phyloP scores from a whole-genome alignment of 1,139 yeast genomes.

The Candida tropicalis region DNA sequence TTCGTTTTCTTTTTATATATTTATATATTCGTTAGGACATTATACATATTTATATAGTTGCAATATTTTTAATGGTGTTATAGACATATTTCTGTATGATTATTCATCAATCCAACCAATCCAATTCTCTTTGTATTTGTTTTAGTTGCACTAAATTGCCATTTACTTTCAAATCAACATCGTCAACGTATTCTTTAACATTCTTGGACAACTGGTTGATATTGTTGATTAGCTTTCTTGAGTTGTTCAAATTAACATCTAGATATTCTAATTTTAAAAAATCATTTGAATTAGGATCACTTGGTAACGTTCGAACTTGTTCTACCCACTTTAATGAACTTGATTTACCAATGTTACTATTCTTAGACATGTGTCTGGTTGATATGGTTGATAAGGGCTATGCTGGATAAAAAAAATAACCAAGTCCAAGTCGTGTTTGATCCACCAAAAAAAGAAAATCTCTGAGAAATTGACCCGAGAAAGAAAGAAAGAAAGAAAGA shows the following conservation, averaged over 20 bases:
- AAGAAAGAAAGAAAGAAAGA: neutral
- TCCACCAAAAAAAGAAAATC: neutral
- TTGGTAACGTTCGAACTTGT: slow-evolving; percentile 41
- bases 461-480: slow-evolving; percentile 1
- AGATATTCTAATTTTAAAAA: slow-evolving; percentile 45
- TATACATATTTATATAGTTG: slow-evolving; percentile 4
- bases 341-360: neutral
- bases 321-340: slow-evolving; percentile 32
- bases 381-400: neutral
- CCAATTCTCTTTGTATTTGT: slow-evolving; percentile 28
- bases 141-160: slow-evolving; percentile 32
- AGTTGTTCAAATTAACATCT: slow-evolving; percentile 48
- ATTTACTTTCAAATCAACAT: slow-evolving; percentile 26
- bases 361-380: neutral
- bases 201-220: slow-evolving; percentile 27
- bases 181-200: slow-evolving; percentile 22
- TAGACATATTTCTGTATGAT: too few species aligned
- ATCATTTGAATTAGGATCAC: slow-evolving; percentile 40
- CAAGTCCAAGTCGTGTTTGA: slow-evolving; percentile 1
- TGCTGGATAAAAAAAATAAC: neutral
- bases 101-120: slow-evolving; percentile 28
- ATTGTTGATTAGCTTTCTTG: slow-evolving; percentile 40
- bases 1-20: neutral
- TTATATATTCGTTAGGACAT: slow-evolving; percentile 3
- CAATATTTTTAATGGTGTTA: neutral